Evolutionary conservation across 495 filamentous ascomycete species (phyloP), one percentile per base, ranked within the genome.

Genomic region (Hypoxylon rickii): DNA sequence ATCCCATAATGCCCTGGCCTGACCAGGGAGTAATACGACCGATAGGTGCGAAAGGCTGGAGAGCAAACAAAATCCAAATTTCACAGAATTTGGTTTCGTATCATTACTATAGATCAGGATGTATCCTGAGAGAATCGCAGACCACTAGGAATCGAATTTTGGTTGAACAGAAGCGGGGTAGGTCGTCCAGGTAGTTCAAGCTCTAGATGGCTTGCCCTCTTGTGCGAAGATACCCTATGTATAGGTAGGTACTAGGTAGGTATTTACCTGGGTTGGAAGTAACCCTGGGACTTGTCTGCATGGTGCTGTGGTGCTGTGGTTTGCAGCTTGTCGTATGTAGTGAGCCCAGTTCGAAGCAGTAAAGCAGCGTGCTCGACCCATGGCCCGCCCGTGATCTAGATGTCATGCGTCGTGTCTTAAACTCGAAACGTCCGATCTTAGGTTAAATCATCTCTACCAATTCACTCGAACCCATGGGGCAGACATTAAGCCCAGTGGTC

Each of bases 381-480:
- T 10, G 10, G 24, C 24, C 18, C 22, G n/a, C 36, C 26, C 18
- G 13, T 43, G 48, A 44, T 37, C 11, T 7, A 36, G 4, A 51
- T 51, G 19, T 18, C 15, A 52, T 42, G 31, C 26, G 32, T 43
- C 18, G n/a, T 31, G 36, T 37, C 26, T 8, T 16, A n/a, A 37
- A 26, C 12, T 7, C 29, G 4, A 52, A 29, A 29, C 4, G 24
- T 3, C 37, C 38, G 12, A 42, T 21, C 5, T 13, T 6, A 2
- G 10, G 24, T 29, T 10, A 29, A 29, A 29, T 29, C 24, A 29
- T 29, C 24, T 29, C 11, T 12, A 13, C 13, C 29, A 24, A 39
- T 52, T 52, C 49, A 17, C 44, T 31, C 49, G 18, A 26, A 3
- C 3, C n/a, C 20, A 24, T 52, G 47, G 47, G n/a, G 34, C 13